Percentiles rank a stretch among this genome's conserved stretches.
phyloP scores from a whole-genome alignment of 129 eudicot genomes.

The Tanacetum coccineum region DNA sequence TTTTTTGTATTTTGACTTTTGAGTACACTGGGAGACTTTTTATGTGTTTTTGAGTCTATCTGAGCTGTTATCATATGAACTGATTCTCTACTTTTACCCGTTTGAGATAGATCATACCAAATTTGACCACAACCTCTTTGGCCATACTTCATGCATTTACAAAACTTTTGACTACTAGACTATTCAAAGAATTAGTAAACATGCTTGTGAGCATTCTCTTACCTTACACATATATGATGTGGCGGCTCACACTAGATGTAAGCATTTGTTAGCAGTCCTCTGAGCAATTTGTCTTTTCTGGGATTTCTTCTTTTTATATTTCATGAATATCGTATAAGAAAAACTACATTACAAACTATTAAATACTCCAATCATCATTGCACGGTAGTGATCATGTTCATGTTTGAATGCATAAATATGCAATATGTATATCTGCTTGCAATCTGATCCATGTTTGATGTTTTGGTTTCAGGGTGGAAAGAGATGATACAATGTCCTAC shows the following conservation, averaged over 20 bases:
- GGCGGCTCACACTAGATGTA: too few relatives aligned
- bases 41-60: too few relatives aligned
- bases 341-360: neutral
- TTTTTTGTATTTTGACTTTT: too few relatives aligned
- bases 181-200: neutral
- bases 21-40: too few relatives aligned
- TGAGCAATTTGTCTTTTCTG: slow-evolving; percentile 7
- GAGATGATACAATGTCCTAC: slow-evolving; percentile 24
- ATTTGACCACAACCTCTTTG: too few relatives aligned
- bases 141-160: too few relatives aligned
- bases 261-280: too few relatives aligned
- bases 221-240: neutral
- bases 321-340: neutral
- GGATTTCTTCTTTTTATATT: neutral
- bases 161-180: neutral
- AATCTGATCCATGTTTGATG: neutral
- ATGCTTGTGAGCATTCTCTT: neutral
- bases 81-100: too few relatives aligned
- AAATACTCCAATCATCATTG: neutral
- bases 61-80: too few relatives aligned
- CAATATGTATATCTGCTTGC: neutral
- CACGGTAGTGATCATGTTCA: neutral
- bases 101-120: too few relatives aligned
- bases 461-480: slow-evolving; percentile 30
- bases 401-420: neutral